These are phyloP conservation scores for Talaromyces sp. DNA, from an alignment of 2,329 filamentous ascomycete species.

Conservation along the genomic window DNA sequence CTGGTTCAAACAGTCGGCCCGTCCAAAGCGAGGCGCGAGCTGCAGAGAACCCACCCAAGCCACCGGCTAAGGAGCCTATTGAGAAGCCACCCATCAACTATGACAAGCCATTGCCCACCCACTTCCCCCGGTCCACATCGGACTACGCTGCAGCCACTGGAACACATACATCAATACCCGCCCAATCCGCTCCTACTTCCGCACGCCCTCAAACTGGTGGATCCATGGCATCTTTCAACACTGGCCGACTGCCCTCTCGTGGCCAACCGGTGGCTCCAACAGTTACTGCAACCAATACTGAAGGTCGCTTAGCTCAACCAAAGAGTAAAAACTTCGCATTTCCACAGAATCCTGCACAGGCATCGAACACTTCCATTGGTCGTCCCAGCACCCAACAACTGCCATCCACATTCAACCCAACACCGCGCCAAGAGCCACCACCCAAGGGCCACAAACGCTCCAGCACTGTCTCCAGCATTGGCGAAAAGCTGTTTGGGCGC, in stretches of 20 bases:
- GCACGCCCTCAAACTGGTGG: conserved; percentile 78
- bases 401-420: conserved; percentile 60
- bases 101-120: conserved; percentile 50
- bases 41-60: conserved; percentile 10
- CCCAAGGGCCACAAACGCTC: conserved; percentile 65
- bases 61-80: background rate
- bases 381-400: conserved; percentile 62
- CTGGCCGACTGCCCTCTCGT: conserved; percentile 68
- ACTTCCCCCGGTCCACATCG: conserved; percentile 57
- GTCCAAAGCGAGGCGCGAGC: conserved; percentile 8
- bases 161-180: conserved; percentile 29
- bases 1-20: conserved; percentile 19
- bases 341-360: conserved; percentile 57
- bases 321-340: conserved; percentile 70
- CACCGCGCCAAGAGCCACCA: conserved; percentile 53
- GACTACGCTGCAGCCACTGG: conserved; percentile 61
- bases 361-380: conserved; percentile 58
- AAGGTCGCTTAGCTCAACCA: conserved; percentile 87
- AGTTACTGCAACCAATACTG: conserved; percentile 83
- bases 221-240: conserved; percentile 69
- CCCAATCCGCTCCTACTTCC: conserved; percentile 45
- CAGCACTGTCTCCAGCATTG: conserved; percentile 77
- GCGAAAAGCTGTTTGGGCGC: conserved; percentile 82
- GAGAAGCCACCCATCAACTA: conserved; percentile 22
- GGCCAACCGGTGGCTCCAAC: conserved; percentile 85